Base-by-base conservation (phyloP, 116 monocot genomes). In the Iris pallida region DNA sequence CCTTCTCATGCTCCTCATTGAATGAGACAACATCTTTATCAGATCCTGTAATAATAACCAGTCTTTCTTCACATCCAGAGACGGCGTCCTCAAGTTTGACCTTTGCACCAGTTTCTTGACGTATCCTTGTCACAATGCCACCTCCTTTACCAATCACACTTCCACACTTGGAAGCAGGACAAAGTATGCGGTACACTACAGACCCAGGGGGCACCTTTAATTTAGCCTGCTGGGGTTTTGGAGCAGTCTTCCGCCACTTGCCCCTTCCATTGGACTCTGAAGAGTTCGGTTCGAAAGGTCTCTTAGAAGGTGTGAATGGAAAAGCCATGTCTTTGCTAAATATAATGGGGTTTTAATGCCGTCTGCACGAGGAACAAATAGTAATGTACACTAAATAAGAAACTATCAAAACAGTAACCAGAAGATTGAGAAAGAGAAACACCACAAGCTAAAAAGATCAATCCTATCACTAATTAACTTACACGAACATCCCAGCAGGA, bases 91-190 rank as follows among this genome's bases (percentile, higher is more conserved):
- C 92, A 42, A 97, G 85, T 56, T 64, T 86, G 45, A 97, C 79
- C 65, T 82, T 92, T 15, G 90, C 85, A 68, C 92, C 87, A 41
- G 92, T 90, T 42, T 92, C 89, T 45, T 89, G 68, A 10, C 89
- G 83, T 69, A 97, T 97, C 66, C 81, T 97, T 52, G 83, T 71
- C 20, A 97, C 72, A 71, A 92, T 79, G 16, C 83, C 68, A 43
- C 92, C 97, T 44, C 92, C 97, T 83, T 90, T 92, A 9, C 92
- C 97, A 74, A 97, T 89, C 14, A 92, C 55, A 60, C 85, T 82
- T 40, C 92, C 97, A 72, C 78, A 80, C 62, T 90, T 83, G 0
- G 97, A 83, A 62, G 79, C 40, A 57, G 82, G 92, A 46, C 92
- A 97, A 47, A 97, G 87, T 17, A 97, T 43, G 4, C 90, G 89